Percentiles rank a stretch among this genome's conserved stretches.
These are phyloP conservation scores for Plicaturopsis crispa DNA, from an alignment of 768 basidiomycete species.

Conservation along the genomic window DNA sequence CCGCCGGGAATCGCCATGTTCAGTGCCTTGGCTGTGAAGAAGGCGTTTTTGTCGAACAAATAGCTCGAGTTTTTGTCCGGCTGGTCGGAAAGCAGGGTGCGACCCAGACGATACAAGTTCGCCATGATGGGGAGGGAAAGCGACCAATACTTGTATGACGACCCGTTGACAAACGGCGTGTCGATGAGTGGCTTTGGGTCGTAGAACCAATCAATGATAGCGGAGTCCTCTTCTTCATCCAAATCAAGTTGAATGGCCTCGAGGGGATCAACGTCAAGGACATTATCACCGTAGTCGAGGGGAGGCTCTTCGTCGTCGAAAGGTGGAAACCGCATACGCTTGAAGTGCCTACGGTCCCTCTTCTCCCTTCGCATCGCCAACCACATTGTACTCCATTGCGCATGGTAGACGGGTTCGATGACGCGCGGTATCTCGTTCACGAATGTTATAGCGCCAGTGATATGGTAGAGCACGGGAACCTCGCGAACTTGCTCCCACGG, in stretches of 20 bases:
- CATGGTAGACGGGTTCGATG: conserved; percentile 96
- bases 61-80: conserved; percentile 88
- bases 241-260: conserved; percentile 97
- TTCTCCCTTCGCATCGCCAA: conserved; percentile 98
- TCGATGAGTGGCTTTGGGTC: conserved; percentile 93
- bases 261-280: conserved; percentile 94
- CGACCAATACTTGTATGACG: conserved; percentile 91
- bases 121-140: conserved; percentile 93
- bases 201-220: conserved; percentile 98
- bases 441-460: conserved; percentile 98
- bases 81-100: conserved; percentile 89
- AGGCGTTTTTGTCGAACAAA: conserved; percentile 94
- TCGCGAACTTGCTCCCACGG: conserved; percentile 99
- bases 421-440: conserved; percentile 97
- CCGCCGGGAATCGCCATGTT: conserved; percentile 98
- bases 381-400: conserved; percentile 99
- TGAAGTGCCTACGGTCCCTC: conserved; percentile 97
- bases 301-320: conserved; percentile 99
- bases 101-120: conserved; percentile 91
- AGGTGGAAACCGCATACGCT: conserved; percentile 98
- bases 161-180: conserved; percentile 84
- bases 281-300: conserved; percentile 98
- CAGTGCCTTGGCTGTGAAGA: conserved; percentile 96
- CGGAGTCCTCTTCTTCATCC: conserved; percentile 83
- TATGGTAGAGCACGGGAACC: conserved; percentile 97